These are phyloP conservation scores for Fusarium foetens DNA, from an alignment of 2,329 filamentous ascomycete genomes.

Conservation along the genomic window DNA sequence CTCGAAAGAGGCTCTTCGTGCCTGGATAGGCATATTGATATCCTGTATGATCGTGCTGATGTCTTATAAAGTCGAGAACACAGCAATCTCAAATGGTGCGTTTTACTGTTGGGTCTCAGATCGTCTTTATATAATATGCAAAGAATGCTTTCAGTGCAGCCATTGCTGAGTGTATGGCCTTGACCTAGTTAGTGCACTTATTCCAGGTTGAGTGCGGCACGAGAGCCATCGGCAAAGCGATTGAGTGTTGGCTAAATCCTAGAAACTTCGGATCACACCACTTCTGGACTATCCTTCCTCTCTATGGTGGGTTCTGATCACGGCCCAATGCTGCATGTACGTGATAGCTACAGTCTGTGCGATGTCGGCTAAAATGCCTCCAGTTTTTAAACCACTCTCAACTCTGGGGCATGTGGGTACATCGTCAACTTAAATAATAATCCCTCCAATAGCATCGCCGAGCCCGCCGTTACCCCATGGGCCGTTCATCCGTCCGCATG, in stretches of 20 bases:
- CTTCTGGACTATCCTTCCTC: fast-evolving
- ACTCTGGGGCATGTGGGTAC: constrained; percentile 11
- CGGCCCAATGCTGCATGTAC: neutral
- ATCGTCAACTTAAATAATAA: constrained; percentile 3
- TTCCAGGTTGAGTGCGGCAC: neutral
- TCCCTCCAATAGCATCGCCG: neutral
- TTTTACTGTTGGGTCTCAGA: neutral
- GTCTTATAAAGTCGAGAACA: fast-evolving
- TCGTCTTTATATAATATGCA: neutral
- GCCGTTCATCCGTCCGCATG: neutral
- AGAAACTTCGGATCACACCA: neutral
- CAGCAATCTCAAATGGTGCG: fast-evolving
- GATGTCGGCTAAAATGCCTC: constrained; percentile 21
- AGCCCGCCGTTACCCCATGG: neutral
- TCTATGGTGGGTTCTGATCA: neutral
- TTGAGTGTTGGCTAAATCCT: neutral
- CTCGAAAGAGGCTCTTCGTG: constrained; percentile 7
- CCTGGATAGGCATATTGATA: neutral
- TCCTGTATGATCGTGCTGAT: neutral
- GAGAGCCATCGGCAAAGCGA: neutral
- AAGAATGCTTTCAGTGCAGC: neutral
- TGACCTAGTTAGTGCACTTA: too few species aligned
- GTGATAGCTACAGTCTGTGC: neutral
- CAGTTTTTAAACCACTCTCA: constrained; percentile 7
- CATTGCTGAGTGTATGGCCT: too few species aligned